phyloP scores from a whole-genome alignment of 2,329 filamentous ascomycete species.

The Mariannaea elegans region DNA sequence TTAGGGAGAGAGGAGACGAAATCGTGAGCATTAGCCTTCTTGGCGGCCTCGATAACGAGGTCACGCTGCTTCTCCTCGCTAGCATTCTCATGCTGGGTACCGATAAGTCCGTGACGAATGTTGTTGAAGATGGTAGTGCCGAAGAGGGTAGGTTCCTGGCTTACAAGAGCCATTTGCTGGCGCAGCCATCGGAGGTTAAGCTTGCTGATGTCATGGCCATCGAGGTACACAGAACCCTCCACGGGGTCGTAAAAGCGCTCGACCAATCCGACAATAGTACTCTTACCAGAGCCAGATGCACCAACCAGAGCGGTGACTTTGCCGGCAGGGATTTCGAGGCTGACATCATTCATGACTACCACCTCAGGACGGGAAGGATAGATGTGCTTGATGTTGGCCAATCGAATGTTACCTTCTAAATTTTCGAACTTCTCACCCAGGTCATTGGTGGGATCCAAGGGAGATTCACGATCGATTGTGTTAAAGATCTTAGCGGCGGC shows the following conservation, averaged over 20 bases:
- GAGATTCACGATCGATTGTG: constrained; percentile 89
- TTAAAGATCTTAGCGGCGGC: constrained; percentile 92
- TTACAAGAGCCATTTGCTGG: constrained; percentile 90
- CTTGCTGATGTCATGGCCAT: constrained; percentile 81
- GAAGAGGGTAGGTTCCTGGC: constrained; percentile 92
- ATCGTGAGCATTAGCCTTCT: constrained; percentile 92
- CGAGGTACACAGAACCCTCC: constrained; percentile 78
- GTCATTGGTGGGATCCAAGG: constrained; percentile 77
- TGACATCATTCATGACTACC: constrained; percentile 85
- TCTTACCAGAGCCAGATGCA: constrained; percentile 93
- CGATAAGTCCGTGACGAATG: constrained; percentile 89
- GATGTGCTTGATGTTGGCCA: constrained; percentile 87
- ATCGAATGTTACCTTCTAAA: constrained; percentile 80
- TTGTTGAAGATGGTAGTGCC: constrained; percentile 89
- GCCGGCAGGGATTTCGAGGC: constrained; percentile 81
- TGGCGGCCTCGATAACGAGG: constrained; percentile 81
- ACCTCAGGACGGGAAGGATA: constrained; percentile 95
- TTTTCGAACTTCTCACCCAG: constrained; percentile 77
- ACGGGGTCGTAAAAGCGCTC: constrained; percentile 96
- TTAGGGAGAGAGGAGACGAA: constrained; percentile 86
- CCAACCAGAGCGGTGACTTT: constrained; percentile 95
- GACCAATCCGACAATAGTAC: constrained; percentile 90
- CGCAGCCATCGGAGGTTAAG: constrained; percentile 92
- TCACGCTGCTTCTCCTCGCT: constrained; percentile 73
- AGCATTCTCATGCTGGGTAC: constrained; percentile 76